A percentile compares a stretch with the other conserved stretches of the same genome.
Evolutionary conservation across 768 basidiomycete genomes (phyloP).

Genomic region (Auricularia sp.): DNA sequence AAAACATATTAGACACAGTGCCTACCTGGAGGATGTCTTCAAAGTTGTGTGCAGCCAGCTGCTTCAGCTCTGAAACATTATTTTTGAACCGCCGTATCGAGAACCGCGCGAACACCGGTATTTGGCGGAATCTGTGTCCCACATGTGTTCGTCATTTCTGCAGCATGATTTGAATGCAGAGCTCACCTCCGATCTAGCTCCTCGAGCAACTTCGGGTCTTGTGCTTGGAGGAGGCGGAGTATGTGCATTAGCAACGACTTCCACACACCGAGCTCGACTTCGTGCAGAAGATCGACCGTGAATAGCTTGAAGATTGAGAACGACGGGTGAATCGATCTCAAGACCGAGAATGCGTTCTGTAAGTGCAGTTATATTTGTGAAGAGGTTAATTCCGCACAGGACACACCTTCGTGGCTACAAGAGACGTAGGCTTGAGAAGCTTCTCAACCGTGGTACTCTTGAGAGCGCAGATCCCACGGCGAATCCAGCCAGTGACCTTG

Average conservation of each 20-base stretch:
- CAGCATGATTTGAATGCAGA: too few relatives aligned
- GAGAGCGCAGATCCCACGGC: too few relatives aligned
- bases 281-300: conserved; percentile 23
- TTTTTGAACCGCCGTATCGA: conserved; percentile 16
- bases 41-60: conserved; percentile 17
- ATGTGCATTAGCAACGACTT: conserved; percentile 22
- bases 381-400: too few relatives aligned
- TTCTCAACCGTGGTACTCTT: too few relatives aligned
- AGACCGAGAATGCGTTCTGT: conserved; percentile 25
- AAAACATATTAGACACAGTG: too few relatives aligned
- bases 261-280: conserved; percentile 27
- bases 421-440: too few relatives aligned
- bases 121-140: neutral
- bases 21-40: conserved; percentile 20
- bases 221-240: conserved; percentile 15
- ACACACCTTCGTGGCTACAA: too few relatives aligned
- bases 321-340: conserved; percentile 10
- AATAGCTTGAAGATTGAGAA: conserved; percentile 21
- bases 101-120: conserved; percentile 17
- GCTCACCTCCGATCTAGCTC: conserved; percentile 16
- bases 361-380: too few relatives aligned
- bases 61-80: conserved; percentile 17
- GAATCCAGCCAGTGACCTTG: too few relatives aligned
- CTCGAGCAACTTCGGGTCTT: neutral
- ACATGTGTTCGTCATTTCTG: too few relatives aligned